Percentiles rank a stretch among this genome's conserved stretches.
Conservation (phyloP, 2,329 filamentous ascomycete genomes). For the Blastomyces gilchristii region DNA sequence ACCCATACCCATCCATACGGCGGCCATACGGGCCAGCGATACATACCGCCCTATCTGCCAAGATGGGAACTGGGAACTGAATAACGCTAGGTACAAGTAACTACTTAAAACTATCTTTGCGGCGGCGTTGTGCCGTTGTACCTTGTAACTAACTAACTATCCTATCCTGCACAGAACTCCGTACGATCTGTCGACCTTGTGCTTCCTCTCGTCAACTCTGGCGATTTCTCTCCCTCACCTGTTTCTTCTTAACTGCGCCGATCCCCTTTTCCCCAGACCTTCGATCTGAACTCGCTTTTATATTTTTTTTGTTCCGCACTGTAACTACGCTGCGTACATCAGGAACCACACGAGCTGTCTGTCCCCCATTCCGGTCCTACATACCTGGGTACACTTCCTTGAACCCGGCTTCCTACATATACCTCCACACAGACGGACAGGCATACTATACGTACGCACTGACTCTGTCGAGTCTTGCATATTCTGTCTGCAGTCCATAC, state of each 20-base stretch:
- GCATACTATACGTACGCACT: neutral
- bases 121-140: slow-evolving; percentile 1
- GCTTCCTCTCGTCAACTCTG: neutral
- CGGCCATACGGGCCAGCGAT: neutral
- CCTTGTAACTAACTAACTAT: neutral
- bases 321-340: neutral
- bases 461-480: neutral
- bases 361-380: slow-evolving; percentile 1
- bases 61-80: neutral
- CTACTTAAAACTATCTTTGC: neutral
- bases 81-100: neutral
- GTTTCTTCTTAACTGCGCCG: slow-evolving; percentile 8
- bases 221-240: neutral
- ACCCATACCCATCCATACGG: neutral
- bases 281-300: slow-evolving; percentile 7
- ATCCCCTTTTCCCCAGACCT: slow-evolving; percentile 9
- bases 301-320: slow-evolving; percentile 5
- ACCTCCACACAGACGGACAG: neutral
- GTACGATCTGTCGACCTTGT: neutral
- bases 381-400: neutral
- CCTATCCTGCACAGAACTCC: neutral
- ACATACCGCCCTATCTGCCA: slow-evolving; percentile 1
- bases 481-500: slow-evolving; percentile 1
- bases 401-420: slow-evolving; percentile 1
- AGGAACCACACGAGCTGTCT: slow-evolving; percentile 4